Evolutionary conservation across 2,329 filamentous ascomycete species (phyloP).

Genomic region (Ceratocystis albifundus): DNA sequence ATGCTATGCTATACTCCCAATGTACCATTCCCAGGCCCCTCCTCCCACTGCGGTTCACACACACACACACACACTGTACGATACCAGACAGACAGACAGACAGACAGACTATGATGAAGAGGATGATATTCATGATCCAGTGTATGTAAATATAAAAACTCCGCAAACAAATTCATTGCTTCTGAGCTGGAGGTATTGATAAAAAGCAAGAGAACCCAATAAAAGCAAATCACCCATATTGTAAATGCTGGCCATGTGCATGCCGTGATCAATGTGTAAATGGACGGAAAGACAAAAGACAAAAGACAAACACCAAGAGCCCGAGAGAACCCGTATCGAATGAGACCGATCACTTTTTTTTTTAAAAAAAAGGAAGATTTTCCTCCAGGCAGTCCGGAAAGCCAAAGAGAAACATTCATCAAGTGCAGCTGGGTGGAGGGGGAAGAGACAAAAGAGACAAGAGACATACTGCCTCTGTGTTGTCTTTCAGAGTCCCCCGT

Average conservation of each 20-base stretch:
- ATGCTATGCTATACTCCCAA: no score
- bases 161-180: background rate
- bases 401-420: background rate
- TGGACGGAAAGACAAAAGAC: slow-evolving; percentile 23
- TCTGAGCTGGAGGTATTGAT: background rate
- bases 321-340: slow-evolving; percentile 7
- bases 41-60: no score
- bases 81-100: no score
- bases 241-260: slow-evolving; percentile 6
- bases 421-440: background rate
- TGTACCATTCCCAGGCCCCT: no score
- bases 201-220: slow-evolving; percentile 7
- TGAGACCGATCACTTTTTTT: background rate
- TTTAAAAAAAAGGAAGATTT: no score
- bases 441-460: no score
- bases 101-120: background rate
- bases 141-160: background rate
- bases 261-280: background rate
- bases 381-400: slow-evolving; percentile 25
- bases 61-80: no score
- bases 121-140: background rate
- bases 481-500: background rate
- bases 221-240: slow-evolving; percentile 4
- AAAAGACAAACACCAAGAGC: slow-evolving; percentile 25
- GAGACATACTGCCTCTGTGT: no score